Evolutionary conservation across 129 eudicot species (phyloP), one percentile per base, ranked within the genome.

Genomic region (Daucus carota): DNA sequence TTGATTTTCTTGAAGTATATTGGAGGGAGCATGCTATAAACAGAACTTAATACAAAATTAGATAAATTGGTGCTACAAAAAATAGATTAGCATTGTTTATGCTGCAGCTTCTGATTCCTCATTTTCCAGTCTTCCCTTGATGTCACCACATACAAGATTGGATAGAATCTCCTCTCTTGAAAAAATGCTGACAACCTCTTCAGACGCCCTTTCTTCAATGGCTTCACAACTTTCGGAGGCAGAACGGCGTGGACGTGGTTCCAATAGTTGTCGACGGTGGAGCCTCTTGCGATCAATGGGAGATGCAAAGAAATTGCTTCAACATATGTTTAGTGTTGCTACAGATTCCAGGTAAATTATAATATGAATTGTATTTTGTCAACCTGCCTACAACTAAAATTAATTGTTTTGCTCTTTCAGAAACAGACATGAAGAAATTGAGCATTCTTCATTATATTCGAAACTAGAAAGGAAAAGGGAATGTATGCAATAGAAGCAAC

Each of bases 201-300:
- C 98, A 16, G 81, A 91, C 82, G 88, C 96, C 48, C 89, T 94
- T 73, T 85, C 84, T 50, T 60, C 79, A 31, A 84, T 94, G 90
- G 92, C 97, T 85, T 84, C 97, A 76, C 88, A 89, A 76, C 86
- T 94, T 79, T 86, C 93, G 60, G 97, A 94, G 81, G 97, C 97
- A 54, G 98, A 89, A 80, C 85, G 84, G 69, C 76, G 89, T 31
- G 97, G 88, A 60, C 92, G 86, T 31, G 87, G 85, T 67, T 81
- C 80, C 59, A 85, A 73, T 63, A 83, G 77, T 74, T 90, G 84
- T 79, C 93, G 89, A 15, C 91, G 97, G 43, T 91, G 96, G 93
- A 91, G 87, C 81, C 90, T 82, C 60, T 76, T 94, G 66, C 86
- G 90, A 14, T 83, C 97, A 5, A 83, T 94, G 86, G 97, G 93